Evolutionary conservation across 805 yeast genomes (phyloP), one percentile per base, ranked within the genome.

Genomic region (Starmerella apicola): DNA sequence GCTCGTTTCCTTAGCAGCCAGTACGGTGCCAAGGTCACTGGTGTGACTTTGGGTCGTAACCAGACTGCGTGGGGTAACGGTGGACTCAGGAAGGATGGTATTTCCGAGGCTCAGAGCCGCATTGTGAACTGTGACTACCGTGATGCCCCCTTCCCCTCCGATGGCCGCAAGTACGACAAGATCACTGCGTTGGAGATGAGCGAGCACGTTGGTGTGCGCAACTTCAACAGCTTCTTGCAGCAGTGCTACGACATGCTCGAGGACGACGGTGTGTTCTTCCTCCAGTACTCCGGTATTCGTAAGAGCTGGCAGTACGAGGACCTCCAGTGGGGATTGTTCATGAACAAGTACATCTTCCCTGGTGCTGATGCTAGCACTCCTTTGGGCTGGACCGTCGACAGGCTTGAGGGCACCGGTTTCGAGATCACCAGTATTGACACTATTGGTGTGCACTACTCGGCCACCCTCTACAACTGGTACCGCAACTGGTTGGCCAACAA

Each of bases 311-410:
- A 84, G 66, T 84, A 82, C 63, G 95, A 84, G 66, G 95, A 84
- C 62, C 71, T 84, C 56, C 69, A 76, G 62, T 84, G 95, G 95
- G 95, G 95, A 54, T 68, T 85, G 59, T 84, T 84, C 64, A 85
- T 84, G 95, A 84, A 85, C 75, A 84, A 82, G 69, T 84, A 82
- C 64, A 79, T 84, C 59, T 84, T 84, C 83, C 95, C 95, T 32
- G 95, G 95, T 64, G 95, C 95, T 38, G 95, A 84, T 65, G 95
- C 95, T 35, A 82, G 94, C 5, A 85, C 95, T 42, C 95, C 95
- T 28, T 71, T 85, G 52, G 83, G 83, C 44, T 85, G 81, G 56
- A 88, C 83, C 48, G 68, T 77, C 45, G 72, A 79, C 47, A 66
- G 72, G 46, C 72, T 84, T 58, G 95, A 84, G 66, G 77, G 74